phyloP scores from a whole-genome alignment of 78 protist genomes.

The Dictyostelium purpureum region DNA sequence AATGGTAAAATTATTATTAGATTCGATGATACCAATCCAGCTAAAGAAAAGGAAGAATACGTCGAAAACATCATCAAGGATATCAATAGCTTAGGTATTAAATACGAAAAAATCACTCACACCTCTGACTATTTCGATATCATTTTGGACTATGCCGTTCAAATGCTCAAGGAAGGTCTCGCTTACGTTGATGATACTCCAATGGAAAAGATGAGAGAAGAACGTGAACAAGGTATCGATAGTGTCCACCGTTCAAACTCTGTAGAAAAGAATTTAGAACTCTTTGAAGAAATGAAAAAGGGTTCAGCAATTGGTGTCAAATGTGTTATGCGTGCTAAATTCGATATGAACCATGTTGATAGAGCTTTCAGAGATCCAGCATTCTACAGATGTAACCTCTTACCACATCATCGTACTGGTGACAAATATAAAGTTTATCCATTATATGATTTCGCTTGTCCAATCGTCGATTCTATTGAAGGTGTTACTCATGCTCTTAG shows the following conservation, averaged over 20 bases:
- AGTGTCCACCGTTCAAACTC: constrained; percentile 38
- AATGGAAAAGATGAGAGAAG: constrained; percentile 75
- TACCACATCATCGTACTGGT: constrained; percentile 88
- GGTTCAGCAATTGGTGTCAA: constrained; percentile 86
- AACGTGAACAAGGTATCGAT: constrained; percentile 74
- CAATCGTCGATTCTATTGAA: constrained; percentile 97
- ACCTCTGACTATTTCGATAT: constrained; percentile 95
- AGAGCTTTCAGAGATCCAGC: constrained; percentile 97
- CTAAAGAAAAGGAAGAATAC: constrained; percentile 75
- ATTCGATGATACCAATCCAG: constrained; percentile 99
- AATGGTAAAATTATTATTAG: constrained; percentile 94
- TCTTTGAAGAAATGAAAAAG: constrained; percentile 92
- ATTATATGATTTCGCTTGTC: constrained; percentile 99
- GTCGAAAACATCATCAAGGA: constrained; percentile 87
- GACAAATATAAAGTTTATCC: constrained; percentile 96
- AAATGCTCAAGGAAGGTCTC: constrained; percentile 84
- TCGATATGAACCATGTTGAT: constrained; percentile 68
- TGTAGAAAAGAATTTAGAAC: constrained; percentile 92
- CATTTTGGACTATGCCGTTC: constrained; percentile 29
- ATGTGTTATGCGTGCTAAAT: constrained; percentile 96
- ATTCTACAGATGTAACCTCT: constrained; percentile 87
- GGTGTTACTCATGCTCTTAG: constrained; percentile 98
- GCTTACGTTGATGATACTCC: constrained; percentile 93
- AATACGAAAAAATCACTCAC: constrained; percentile 80
- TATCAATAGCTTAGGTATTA: constrained; percentile 78